Evolutionary conservation across 352 stramenopile genomes (phyloP).

Genomic region (Globisporangium ultimum): DNA sequence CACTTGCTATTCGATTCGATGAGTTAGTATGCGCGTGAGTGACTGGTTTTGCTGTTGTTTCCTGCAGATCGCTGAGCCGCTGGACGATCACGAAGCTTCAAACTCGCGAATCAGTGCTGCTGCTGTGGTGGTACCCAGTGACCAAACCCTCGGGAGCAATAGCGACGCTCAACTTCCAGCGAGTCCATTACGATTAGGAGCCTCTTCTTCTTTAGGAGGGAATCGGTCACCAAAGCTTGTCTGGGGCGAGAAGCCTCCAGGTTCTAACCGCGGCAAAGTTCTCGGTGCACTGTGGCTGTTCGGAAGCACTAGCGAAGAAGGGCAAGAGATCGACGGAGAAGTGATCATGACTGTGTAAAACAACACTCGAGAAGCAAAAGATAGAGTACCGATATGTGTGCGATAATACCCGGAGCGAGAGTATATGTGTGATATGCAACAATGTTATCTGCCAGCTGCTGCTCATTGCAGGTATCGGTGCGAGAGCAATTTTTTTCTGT

Average conservation of each 20-base stretch:
- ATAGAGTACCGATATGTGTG: constrained; percentile 11
- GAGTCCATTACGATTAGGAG: constrained; percentile 6
- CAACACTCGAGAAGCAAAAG: constrained; percentile 4
- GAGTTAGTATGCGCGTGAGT: too few species aligned
- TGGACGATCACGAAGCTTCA: not conserved
- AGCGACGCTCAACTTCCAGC: not conserved
- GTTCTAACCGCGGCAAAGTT: constrained; percentile 28
- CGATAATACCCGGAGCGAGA: not conserved
- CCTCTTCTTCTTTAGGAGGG: not conserved
- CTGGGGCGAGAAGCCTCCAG: constrained; percentile 27
- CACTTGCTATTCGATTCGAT: too few species aligned
- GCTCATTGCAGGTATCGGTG: not conserved
- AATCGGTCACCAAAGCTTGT: constrained; percentile 9
- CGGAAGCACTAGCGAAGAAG: constrained; percentile 24
- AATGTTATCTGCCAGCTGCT: too few species aligned
- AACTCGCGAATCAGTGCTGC: not conserved
- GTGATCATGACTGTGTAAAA: constrained; percentile 80
- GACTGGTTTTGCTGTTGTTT: too few species aligned
- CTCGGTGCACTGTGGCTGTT: constrained; percentile 44
- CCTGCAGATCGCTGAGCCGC: not conserved
- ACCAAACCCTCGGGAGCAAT: not conserved
- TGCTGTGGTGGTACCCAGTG: too few species aligned
- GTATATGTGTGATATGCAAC: not conserved
- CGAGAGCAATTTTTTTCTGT: not conserved
- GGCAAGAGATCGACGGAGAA: constrained; percentile 52